Evolutionary conservation across 129 eudicot genomes (phyloP), one percentile per base, ranked within the genome.

Genomic region (Chrysanthemum lavandulifolium): DNA sequence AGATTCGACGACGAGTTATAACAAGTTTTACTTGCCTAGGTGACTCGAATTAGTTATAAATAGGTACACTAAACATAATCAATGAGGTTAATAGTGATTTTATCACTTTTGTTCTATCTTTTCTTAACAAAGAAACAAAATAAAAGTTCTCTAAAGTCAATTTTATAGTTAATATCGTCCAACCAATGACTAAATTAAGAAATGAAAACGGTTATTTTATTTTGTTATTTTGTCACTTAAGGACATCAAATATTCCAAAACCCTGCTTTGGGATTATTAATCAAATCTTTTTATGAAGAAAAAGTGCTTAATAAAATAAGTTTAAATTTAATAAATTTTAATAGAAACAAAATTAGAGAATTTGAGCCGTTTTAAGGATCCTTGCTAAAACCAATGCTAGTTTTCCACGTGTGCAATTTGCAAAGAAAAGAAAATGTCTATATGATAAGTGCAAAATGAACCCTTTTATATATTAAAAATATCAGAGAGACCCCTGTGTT

Each of bases 91-190:
- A 33, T 33, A 33, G 7, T 29, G 7, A 4, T 33, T 33, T 5
- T 1, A 4, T 33, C 40, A 33, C 40, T 33, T 29, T 33, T 33
- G 40, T 33, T 33, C 40, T 33, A 33, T 33, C 7, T 33, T 33
- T 6, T 33, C 40, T 33, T 33, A 33, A 33, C 6, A 33, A 33
- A 4, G 7, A 33, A 33, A 33, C 45, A 40, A 40, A 2, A 59
- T 25, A 68, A n/a, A 43, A 12, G 5, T 6, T 27, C 27, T 76
- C 65, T 7, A 15, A 57, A 14, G 49, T 68, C 53, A 50, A n/a
- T 23, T 29, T 12, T 76, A 68, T 76, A 76, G 80, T 76, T 67
- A 58, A 48, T 57, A 76, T 50, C 80, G 80, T 53, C 74, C 27
- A 76, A 59, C 54, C 23, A 58, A 60, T 52, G 51, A 69, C 77